Base-by-base conservation (phyloP, 371 early-diverging fungal genomes). In the Circinella umbellata region DNA sequence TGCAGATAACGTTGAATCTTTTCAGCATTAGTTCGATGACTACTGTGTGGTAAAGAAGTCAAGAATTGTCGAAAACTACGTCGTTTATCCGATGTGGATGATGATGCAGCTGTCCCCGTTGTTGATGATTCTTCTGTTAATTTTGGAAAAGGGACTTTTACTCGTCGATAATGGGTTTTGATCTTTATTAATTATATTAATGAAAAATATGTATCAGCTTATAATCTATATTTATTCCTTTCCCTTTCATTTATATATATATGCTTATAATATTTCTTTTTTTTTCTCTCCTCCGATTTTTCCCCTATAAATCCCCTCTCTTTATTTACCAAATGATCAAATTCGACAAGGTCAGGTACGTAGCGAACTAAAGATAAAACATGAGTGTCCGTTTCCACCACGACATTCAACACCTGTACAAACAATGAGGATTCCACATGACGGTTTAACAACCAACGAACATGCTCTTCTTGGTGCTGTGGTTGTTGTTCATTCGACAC, bases 331-430 rank as follows among this genome's bases (percentile, higher is more conserved):
- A 86, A 75, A 61, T 81, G 80, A 64, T 89, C 87, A 78, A 89
- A 86, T 38, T 86, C 87, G 61, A 84, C 35, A 73, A 89, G 80
- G 69, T 89, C 90, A 55, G 88, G 81, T 61, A 89, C 82, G 73
- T 86, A 87, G 38, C 90, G 79, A 46, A 83, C 77, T 18, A 89
- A 70, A 35, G 80, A 74, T 42, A 86, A 71, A 60, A 80, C 76
- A 63, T 80, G 76, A n/a, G 76, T 67, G 27, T 72, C 74, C 15
- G 87, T 80, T 69, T 86, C 83, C 51, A 86, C 85, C 47, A 84
- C 80, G 62, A 89, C 86, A 68, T 77, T 86, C 63, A 86, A 84
- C 9, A 84, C 80, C 83, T 86, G 59, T n/a, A 66, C 64, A 42
- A 63, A 51, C 51, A 57, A 55, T 17, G 57, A 42, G 38, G 57